Evolutionary conservation across 495 filamentous ascomycete species (phyloP), one percentile per base, ranked within the genome.

Genomic region (Hypoxylon trugodes): DNA sequence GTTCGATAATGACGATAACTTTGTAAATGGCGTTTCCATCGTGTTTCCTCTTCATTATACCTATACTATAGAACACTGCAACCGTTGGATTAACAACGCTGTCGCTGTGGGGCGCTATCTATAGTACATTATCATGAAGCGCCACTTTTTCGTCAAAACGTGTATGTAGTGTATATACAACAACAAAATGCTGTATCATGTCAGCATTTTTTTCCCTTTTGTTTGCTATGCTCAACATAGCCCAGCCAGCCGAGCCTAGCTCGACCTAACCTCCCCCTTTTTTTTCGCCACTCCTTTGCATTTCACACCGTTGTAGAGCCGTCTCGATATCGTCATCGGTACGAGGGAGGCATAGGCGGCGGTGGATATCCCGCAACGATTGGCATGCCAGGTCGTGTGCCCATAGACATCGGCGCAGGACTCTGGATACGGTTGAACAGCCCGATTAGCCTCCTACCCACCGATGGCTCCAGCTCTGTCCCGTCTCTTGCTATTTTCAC

Each of bases 401-500:
- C 69, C 66, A 64, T 65, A 7, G 68, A 48, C 10, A 69, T 64
- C 22, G 71, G 38, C n/a, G 62, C 73, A 7, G 80, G 77, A 36
- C 76, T 80, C 51, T 79, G 79, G 12, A 73, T 65, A 26, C 80
- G 76, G 68, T 94, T 86, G 70, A 98, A 97, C 65, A 96, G 82
- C 46, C 89, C 84, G 36, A 95, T 77, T 26, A 98, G 76, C 67
- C 85, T 85, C 63, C 86, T 86, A 9, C 94, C 95, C 19, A 96
- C 86, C 38, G 74, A 84, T 40, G 93, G 90, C 73, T 98, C 94
- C 15, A 98, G 79, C 75, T 97, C 95, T 0, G 95, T 98, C 4
- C 93, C 95, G 73, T 98, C 95, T 66, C 95, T 83, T 6, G 95
- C 95, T 65, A 98, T 96, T 72, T 98, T 98, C 41, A 98, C 92